Evolutionary conservation across 1,139 yeast species (phyloP), one percentile per base, ranked within the genome.

Genomic region (Lodderomyces elongisporus): DNA sequence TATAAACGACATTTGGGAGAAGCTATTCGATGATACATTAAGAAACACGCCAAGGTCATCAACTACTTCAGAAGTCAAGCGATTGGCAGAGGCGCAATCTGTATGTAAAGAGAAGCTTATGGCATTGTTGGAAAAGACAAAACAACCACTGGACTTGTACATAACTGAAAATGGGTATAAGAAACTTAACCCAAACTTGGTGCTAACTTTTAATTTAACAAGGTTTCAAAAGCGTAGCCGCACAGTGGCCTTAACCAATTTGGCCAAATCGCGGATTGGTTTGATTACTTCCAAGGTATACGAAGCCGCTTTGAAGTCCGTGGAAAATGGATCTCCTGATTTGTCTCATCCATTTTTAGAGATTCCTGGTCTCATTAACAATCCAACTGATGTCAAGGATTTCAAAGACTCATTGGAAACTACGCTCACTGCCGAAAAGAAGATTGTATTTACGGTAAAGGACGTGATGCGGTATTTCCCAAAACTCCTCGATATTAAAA

Each of bases 191-290:
- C 67, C 74, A 2, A 51, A 61, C 13, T 54, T 80, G 8, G 72
- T 82, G 1, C 60, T 88, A 10, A 65, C 79, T 1, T 70, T 88
- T 47, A 81, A 80, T 47, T 66, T 83, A 38, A 71, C 74, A 22
- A 66, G 94, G 44, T 87, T 74, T 49, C 67, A 83, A 38, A 81
- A 87, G 46, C 60, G 74, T 28, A 68, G 80, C 47, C 70, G 96
- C 43, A 70, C 83, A 12, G 58, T 63, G 27, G 83, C 83, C 41
- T 66, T 91, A 18, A 74, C 68, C 1, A 74, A 74, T 27, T 67
- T 84, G 33, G 85, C 82, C 14, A 68, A 69, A 26, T 78, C 82
- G 31, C 70, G 89, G 39, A 60, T 88, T 30, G 98, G 98, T 5
- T 57, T 69, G 9, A 57, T 82, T 3, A 68, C 93, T 0, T 72